Conservation (phyloP, 345 rosid genomes). For the Populus davidiana region DNA sequence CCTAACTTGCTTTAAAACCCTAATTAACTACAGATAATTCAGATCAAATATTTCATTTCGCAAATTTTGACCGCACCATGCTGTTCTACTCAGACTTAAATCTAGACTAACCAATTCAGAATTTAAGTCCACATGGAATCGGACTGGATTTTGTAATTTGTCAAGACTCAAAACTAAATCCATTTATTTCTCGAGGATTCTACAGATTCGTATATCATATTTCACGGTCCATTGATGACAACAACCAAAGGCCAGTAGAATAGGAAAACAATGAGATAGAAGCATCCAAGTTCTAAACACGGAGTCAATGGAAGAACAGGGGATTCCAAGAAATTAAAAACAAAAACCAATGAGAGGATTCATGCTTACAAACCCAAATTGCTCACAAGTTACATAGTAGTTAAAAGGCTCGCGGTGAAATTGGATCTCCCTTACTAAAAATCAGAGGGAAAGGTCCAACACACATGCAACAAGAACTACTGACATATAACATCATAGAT, state of each 20-base stretch:
- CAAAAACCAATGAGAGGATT: background rate
- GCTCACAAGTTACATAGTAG: background rate
- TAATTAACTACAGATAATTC: too few species aligned
- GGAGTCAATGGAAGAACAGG: background rate
- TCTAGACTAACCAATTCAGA: background rate
- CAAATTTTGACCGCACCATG: background rate
- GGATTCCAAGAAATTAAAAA: background rate
- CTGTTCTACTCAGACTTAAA: too few species aligned
- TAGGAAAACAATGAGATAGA: background rate
- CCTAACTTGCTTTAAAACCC: background rate
- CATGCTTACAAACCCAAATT: background rate
- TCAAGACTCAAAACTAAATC: too few species aligned
- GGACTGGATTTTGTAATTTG: background rate
- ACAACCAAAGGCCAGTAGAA: too few species aligned
- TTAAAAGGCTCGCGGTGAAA: background rate
- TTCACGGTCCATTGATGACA: too few species aligned
- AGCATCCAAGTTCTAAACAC: background rate
- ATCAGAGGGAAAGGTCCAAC: constrained; percentile 14
- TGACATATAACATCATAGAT: background rate
- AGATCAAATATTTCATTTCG: too few species aligned
- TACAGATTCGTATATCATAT: background rate
- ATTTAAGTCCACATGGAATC: background rate
- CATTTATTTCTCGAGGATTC: too few species aligned
- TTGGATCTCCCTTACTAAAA: constrained; percentile 25
- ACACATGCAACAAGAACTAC: background rate